phyloP scores from a whole-genome alignment of 2,329 filamentous ascomycete species.

The Monilinia polystroma region DNA sequence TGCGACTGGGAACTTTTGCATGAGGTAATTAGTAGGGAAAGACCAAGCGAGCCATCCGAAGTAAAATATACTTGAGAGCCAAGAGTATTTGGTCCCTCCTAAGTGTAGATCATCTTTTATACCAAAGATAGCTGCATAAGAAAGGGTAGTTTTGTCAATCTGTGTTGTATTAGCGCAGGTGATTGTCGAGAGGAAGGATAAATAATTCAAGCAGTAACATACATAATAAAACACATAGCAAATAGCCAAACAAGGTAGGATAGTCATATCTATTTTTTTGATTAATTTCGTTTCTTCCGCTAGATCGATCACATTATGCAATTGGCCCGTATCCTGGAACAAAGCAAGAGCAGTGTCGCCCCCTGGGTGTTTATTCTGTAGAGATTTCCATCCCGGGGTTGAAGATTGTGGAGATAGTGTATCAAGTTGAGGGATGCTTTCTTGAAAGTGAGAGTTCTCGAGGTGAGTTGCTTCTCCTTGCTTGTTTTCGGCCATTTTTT shows the following conservation, averaged over 20 bases:
- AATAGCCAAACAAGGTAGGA: constrained; percentile 15
- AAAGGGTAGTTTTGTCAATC: constrained; percentile 47
- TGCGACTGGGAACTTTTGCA: constrained; percentile 52
- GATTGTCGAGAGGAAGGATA: background rate
- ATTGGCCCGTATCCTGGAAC: constrained; percentile 7
- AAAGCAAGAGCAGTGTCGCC: constrained; percentile 12
- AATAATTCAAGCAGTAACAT: accelerated
- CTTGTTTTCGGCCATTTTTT: background rate
- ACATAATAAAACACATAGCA: constrained; percentile 18
- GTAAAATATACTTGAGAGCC: constrained; percentile 48
- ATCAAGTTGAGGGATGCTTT: background rate
- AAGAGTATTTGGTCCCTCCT: constrained; percentile 48
- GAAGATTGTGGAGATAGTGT: constrained; percentile 6
- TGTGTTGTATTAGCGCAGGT: constrained; percentile 25
- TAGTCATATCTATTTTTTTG: constrained; percentile 17
- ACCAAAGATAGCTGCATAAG: constrained; percentile 58
- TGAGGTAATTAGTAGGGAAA: constrained; percentile 53
- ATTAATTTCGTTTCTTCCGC: constrained; percentile 1
- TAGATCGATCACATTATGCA: constrained; percentile 3
- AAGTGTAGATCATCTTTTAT: constrained; percentile 55
- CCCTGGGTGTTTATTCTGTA: background rate
- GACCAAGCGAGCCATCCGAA: constrained; percentile 56
- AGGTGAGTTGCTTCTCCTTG: background rate
- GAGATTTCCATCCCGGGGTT: background rate
- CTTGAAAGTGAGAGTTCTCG: background rate